Conservation (phyloP, 495 filamentous ascomycete genomes). For the Hyaloscypha variabilis region DNA sequence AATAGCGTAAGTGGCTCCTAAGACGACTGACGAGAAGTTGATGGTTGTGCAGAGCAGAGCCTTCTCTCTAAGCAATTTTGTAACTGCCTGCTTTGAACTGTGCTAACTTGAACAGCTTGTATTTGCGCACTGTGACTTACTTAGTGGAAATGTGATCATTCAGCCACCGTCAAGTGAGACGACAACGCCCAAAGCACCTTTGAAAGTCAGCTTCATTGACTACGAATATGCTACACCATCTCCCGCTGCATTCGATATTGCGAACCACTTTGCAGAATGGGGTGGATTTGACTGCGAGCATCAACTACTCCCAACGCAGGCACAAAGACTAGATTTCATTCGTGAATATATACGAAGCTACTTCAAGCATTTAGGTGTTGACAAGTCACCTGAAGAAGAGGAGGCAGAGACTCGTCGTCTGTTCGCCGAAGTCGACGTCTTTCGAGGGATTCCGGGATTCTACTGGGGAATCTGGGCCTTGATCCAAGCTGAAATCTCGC, state of each 20-base stretch:
- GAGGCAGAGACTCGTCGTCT: conserved; percentile 62
- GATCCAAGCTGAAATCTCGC: conserved; percentile 92
- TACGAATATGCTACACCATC: conserved; percentile 96
- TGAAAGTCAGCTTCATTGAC: conserved; percentile 85
- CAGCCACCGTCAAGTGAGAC: conserved; percentile 50
- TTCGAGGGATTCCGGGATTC: conserved; percentile 87
- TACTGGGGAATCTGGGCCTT: conserved; percentile 93
- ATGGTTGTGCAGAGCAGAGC: background rate
- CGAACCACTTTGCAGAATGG: conserved; percentile 99
- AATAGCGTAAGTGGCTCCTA: conserved; percentile 61
- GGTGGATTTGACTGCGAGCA: conserved; percentile 95
- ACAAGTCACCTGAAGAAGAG: conserved; percentile 46
- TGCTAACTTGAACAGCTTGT: conserved; percentile 60
- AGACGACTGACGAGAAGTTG: background rate
- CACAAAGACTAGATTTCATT: conserved; percentile 80
- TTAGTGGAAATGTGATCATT: conserved; percentile 94
- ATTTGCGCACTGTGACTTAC: conserved; percentile 93
- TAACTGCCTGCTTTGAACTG: background rate
- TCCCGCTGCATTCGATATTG: conserved; percentile 95
- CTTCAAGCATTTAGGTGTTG: conserved; percentile 40
- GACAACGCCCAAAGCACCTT: conserved; percentile 34
- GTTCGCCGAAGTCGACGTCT: conserved; percentile 80
- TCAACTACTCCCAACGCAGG: conserved; percentile 75
- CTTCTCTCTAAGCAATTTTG: background rate
- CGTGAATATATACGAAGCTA: conserved; percentile 74